A percentile compares a stretch with the other conserved stretches of the same genome.
Conservation (phyloP, 2,329 filamentous ascomycete genomes). For the Neofusicoccum laricinum region DNA sequence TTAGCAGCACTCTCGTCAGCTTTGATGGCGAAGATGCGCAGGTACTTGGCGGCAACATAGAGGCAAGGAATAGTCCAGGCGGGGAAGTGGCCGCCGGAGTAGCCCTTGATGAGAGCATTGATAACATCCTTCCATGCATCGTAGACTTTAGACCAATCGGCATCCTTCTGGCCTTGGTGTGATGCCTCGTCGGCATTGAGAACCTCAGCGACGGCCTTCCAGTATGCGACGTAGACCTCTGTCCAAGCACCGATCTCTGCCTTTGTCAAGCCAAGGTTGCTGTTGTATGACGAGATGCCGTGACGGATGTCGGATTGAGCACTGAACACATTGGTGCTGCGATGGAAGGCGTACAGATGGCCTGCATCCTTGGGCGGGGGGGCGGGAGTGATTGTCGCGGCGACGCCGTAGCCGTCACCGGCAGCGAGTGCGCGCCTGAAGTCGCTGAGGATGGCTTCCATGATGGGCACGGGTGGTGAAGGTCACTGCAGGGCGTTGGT, state of each 20-base stretch:
- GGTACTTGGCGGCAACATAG: conserved; percentile 81
- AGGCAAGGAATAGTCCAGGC: conserved; percentile 92
- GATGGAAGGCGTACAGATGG: conserved; percentile 67
- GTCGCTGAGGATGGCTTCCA: conserved; percentile 58
- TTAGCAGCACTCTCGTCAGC: conserved; percentile 70
- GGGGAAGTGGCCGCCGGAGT: conserved; percentile 71
- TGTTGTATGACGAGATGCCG: conserved; percentile 57
- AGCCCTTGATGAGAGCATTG: conserved; percentile 74
- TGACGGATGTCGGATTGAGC: conserved; percentile 69
- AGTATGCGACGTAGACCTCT: conserved; percentile 79
- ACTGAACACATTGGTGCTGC: conserved; percentile 65
- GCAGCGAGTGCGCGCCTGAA: conserved; percentile 67
- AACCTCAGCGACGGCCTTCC: conserved; percentile 76
- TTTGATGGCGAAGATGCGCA: conserved; percentile 84
- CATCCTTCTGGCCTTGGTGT: conserved; percentile 43
- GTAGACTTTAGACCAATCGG: conserved; percentile 81
- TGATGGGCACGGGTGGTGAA: neutral
- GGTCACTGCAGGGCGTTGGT: neutral
- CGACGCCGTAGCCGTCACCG: conserved; percentile 69
- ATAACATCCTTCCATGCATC: conserved; percentile 84
- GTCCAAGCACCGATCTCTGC: conserved; percentile 78
- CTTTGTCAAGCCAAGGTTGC: conserved; percentile 52
- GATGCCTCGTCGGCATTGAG: conserved; percentile 60
- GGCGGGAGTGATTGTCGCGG: conserved; percentile 71
- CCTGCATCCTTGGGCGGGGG: conserved; percentile 60